Percentiles rank a stretch among this genome's conserved stretches.
phyloP scores from a whole-genome alignment of 2,329 filamentous ascomycete genomes.

The Penicillium verrucosum region DNA sequence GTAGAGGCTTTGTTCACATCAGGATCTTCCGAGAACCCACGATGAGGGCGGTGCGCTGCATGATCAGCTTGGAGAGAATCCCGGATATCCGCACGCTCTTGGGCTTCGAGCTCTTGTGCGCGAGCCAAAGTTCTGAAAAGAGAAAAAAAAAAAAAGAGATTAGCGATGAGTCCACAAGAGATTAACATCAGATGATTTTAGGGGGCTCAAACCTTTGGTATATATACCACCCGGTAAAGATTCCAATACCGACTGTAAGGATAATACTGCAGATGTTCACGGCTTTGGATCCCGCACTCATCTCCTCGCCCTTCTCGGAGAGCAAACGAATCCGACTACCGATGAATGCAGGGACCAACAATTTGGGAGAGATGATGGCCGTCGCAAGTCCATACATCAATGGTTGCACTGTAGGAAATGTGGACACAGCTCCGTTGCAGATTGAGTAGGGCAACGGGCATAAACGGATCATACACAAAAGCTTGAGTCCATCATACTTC shows the following conservation, averaged over 20 bases:
- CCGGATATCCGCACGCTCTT: constrained; percentile 43
- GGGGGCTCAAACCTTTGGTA: constrained; percentile 58
- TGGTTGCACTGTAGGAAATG: constrained; percentile 82
- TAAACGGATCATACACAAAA: constrained; percentile 86
- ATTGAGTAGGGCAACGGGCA: constrained; percentile 91
- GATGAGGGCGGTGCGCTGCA: constrained; percentile 33
- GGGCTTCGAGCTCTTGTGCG: constrained; percentile 48
- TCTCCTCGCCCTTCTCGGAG: constrained; percentile 77
- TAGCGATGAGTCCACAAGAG: not conserved
- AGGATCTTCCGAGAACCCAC: constrained; percentile 39
- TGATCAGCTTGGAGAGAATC: constrained; percentile 36
- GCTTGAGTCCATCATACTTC: constrained; percentile 82
- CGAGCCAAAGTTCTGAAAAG: constrained; percentile 46
- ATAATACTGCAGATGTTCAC: constrained; percentile 82
- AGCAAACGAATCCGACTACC: constrained; percentile 77
- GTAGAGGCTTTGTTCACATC: constrained; percentile 40
- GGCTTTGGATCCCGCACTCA: constrained; percentile 73
- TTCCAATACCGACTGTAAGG: constrained; percentile 67
- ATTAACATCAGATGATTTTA: not conserved
- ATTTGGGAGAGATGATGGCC: constrained; percentile 75
- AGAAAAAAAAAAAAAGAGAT: not conserved
- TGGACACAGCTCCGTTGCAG: constrained; percentile 90
- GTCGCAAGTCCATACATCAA: constrained; percentile 77
- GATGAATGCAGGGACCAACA: constrained; percentile 90
- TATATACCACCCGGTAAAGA: constrained; percentile 77